These are phyloP conservation scores for Desmodesmus armatus DNA, from an alignment of 139 green algal genomes.

Conservation along the genomic window DNA sequence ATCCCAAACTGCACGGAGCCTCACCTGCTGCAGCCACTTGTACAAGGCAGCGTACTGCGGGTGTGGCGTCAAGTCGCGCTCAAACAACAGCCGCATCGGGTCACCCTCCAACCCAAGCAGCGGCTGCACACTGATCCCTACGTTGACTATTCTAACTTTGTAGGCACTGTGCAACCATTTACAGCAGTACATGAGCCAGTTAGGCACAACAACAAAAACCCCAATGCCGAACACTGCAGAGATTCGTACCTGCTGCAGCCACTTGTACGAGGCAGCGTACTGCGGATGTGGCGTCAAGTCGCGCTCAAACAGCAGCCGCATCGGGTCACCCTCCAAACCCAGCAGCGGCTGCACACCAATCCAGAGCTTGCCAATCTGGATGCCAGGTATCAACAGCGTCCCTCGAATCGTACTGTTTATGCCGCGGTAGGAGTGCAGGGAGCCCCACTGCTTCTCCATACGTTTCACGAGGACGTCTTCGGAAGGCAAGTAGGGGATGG, in stretches of 20 bases:
- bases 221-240: not conserved
- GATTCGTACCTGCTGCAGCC: slow-evolving; percentile 71
- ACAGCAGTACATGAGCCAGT: too few relatives aligned
- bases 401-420: slow-evolving; percentile 52
- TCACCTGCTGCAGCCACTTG: slow-evolving; percentile 83
- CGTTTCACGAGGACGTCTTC: slow-evolving; percentile 79
- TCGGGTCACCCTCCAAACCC: slow-evolving; percentile 97
- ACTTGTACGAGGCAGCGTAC: slow-evolving; percentile 98
- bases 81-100: slow-evolving; percentile 94
- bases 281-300: slow-evolving; percentile 98
- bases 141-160: slow-evolving; percentile 94
- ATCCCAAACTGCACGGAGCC: too few relatives aligned
- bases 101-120: slow-evolving; percentile 96
- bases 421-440: slow-evolving; percentile 78
- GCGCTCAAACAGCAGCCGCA: slow-evolving; percentile 91
- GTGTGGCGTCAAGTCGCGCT: slow-evolving; percentile 95
- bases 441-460: slow-evolving; percentile 91
- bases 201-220: too few relatives aligned
- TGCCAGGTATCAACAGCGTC: slow-evolving; percentile 64
- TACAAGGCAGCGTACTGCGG: slow-evolving; percentile 98
- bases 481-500: slow-evolving; percentile 90
- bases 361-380: slow-evolving; percentile 95
- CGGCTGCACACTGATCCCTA: slow-evolving; percentile 95
- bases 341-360: slow-evolving; percentile 94
- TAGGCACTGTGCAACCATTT: too few relatives aligned